phyloP scores from a whole-genome alignment of 331 rosid species.

The Acacia pycnantha region DNA sequence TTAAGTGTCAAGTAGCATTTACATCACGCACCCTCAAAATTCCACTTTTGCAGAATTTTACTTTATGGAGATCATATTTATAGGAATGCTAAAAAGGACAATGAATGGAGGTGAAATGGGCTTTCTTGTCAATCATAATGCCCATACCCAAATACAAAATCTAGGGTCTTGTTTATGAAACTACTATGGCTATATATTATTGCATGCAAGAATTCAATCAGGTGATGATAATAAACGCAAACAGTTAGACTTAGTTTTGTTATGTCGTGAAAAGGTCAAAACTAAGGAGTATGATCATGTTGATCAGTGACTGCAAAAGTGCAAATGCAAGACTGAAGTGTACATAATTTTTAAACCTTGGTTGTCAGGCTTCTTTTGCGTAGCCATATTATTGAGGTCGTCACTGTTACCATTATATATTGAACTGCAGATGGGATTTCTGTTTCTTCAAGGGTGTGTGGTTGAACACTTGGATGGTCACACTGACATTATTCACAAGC shows the following conservation, averaged over 20 bases:
- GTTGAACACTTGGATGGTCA: constrained; percentile 95
- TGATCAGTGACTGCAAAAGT: not conserved
- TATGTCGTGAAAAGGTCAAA: not conserved
- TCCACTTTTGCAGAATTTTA: constrained; percentile 8
- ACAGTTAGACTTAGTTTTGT: not conserved
- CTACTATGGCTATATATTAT: constrained; percentile 7
- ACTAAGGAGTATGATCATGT: constrained; percentile 9
- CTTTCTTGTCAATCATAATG: constrained; percentile 24
- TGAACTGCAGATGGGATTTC: constrained; percentile 80
- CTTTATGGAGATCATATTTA: not conserved
- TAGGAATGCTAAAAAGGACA: constrained; percentile 24
- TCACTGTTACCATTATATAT: constrained; percentile 21
- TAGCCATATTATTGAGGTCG: constrained; percentile 23
- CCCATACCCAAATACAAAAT: constrained; percentile 15
- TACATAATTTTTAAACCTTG: constrained; percentile 15
- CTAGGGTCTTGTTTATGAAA: constrained; percentile 25
- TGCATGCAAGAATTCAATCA: constrained; percentile 11
- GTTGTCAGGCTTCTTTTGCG: constrained; percentile 17
- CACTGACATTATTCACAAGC: constrained; percentile 86
- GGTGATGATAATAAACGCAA: constrained; percentile 1
- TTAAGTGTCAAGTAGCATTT: constrained; percentile 10
- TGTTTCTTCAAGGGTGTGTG: constrained; percentile 68
- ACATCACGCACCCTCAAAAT: not conserved
- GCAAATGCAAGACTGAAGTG: not conserved
- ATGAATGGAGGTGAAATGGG: not conserved